Base-by-base conservation (phyloP, 352 stramenopile species). In the Blastocystis sp. region DNA sequence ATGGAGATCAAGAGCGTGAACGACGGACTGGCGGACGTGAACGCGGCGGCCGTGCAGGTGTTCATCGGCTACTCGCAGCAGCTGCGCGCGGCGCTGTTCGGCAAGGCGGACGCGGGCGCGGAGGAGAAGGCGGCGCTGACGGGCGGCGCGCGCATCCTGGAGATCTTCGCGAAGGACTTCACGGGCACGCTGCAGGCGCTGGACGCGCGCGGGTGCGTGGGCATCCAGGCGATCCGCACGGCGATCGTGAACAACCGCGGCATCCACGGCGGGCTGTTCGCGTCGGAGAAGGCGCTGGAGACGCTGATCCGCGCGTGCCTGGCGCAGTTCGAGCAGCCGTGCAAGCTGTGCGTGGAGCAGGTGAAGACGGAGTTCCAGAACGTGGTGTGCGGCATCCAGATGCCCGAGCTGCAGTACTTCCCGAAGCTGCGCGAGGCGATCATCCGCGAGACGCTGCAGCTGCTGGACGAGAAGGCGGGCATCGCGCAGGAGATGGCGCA, bases 111-210 rank as follows among this genome's bases (percentile, higher is more conserved):
- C 6, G 34, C 64, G 42, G 42, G 4, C 17, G 64, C 24, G 40
- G 80, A 95, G 94, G 93, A 94, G 94, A 94, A 97, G 76, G 91
- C 28, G 28, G 28, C 28, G 52, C 52, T 97, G 0, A 97, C 98
- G 91, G 97, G 97, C 65, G 97, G 97, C 57, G 97, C 97, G 28
- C 93, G 96, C 43, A 98, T 99, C 87, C 96, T 93, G 61, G 98
- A 97, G 91, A 98, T 99, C 82, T 99, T 99, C 42, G 7, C 43
- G 64, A 24, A 74, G 64, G 34, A 74, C 40, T 14, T 45, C n/a
- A 74, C 9, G 10, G 64, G 43, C 7, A 24, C 43, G 9, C 64
- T 24, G 9, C 17, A 74, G 42, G 64, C 6, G 42, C 17, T 14
- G 34, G 40, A 42, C 4, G 6, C 4, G 9, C 11, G 43, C 21